Conservation (phyloP, 2,329 filamentous ascomycete species). For the Gnomoniopsis smithogilvyi region DNA sequence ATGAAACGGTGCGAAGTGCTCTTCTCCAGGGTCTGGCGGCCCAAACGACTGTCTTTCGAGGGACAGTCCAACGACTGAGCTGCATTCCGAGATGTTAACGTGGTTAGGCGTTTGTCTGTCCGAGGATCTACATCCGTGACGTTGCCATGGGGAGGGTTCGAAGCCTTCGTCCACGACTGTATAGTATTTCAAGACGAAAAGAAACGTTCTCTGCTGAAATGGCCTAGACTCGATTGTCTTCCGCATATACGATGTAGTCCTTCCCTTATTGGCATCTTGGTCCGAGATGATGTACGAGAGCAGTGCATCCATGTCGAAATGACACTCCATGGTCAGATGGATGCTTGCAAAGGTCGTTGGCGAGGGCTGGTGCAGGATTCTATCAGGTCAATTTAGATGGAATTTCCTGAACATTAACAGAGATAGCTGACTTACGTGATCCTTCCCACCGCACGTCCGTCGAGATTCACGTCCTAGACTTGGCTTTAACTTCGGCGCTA, state of each 20-base stretch:
- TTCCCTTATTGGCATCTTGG: conserved; percentile 35
- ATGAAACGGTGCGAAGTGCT: conserved; percentile 60
- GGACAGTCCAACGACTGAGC: conserved; percentile 56
- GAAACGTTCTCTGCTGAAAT: conserved; percentile 53
- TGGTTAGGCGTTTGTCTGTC: conserved; percentile 41
- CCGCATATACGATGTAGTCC: conserved; percentile 45
- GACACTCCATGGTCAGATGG: conserved; percentile 53
- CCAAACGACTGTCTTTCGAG: conserved; percentile 49
- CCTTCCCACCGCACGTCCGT: conserved; percentile 46
- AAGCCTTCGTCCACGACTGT: conserved; percentile 55
- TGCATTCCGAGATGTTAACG: conserved; percentile 57
- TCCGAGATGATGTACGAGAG: conserved; percentile 52
- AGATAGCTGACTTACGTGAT: conserved; percentile 44
- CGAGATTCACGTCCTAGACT: conserved; percentile 29
- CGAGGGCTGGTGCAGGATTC: conserved; percentile 58
- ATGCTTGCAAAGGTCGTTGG: conserved; percentile 57
- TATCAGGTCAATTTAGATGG: conserved; percentile 21
- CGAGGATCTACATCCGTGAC: conserved; percentile 44
- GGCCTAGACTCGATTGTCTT: conserved; percentile 43
- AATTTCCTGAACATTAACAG: not conserved
- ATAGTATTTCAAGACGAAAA: conserved; percentile 65
- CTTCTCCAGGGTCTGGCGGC: conserved; percentile 39
- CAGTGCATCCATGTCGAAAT: conserved; percentile 62
- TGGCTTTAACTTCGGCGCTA: not conserved
- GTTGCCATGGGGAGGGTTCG: conserved; percentile 58